These are phyloP conservation scores for Sphenostylis stenocarpa DNA, from an alignment of 306 rosid genomes.

Conservation along the genomic window DNA sequence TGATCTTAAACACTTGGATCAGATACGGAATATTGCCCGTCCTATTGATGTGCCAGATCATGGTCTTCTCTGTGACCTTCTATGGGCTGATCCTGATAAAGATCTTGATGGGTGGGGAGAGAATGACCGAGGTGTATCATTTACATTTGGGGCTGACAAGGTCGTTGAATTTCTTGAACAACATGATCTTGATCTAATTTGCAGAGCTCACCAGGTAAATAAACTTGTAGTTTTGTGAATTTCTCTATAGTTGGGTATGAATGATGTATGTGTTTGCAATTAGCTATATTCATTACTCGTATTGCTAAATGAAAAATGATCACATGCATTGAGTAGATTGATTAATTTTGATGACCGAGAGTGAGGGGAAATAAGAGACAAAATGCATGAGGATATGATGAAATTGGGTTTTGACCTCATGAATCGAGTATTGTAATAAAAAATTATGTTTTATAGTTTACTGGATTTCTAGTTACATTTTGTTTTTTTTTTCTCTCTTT, in stretches of 20 bases:
- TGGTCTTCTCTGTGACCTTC: slow-evolving; percentile 83
- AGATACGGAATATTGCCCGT: slow-evolving; percentile 77
- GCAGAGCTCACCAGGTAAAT: slow-evolving; percentile 84
- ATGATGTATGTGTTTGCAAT: not conserved
- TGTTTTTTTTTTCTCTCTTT: slow-evolving; percentile 22
- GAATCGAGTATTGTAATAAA: not conserved
- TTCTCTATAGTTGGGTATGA: not conserved
- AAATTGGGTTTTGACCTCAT: slow-evolving; percentile 2
- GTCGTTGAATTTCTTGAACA: slow-evolving; percentile 74
- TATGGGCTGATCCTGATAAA: slow-evolving; percentile 92
- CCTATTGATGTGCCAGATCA: slow-evolving; percentile 85
- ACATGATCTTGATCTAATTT: slow-evolving; percentile 79
- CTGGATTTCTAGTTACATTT: not conserved
- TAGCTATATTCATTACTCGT: not conserved
- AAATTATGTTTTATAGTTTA: slow-evolving; percentile 5
- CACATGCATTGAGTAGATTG: not conserved
- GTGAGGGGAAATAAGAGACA: not conserved
- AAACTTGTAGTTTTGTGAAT: slow-evolving; percentile 10
- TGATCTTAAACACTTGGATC: slow-evolving; percentile 68
- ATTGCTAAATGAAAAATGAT: not conserved
- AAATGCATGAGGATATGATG: not conserved
- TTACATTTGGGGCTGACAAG: slow-evolving; percentile 84
- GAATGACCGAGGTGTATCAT: slow-evolving; percentile 87
- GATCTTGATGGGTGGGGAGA: slow-evolving; percentile 89
- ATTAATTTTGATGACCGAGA: not conserved